Conservation (phyloP, 352 stramenopile genomes). For the Phytophthora macrochlamydospora region DNA sequence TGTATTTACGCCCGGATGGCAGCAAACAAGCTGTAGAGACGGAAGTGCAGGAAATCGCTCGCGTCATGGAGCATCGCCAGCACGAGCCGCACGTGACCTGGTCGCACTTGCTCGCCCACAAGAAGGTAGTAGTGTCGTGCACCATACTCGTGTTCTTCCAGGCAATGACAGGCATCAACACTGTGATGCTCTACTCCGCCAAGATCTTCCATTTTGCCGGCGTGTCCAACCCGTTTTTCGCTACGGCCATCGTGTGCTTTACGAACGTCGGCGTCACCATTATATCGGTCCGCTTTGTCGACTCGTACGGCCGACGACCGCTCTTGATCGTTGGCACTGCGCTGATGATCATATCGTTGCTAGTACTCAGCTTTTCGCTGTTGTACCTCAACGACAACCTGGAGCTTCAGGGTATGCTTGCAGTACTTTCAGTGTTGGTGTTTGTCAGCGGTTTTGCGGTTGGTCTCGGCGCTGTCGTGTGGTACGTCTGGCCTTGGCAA, state of each 20-base stretch:
- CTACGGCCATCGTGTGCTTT: conserved; percentile 73
- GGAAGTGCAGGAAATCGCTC: conserved; percentile 66
- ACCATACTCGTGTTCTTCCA: conserved; percentile 82
- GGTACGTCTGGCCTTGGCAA: conserved; percentile 35
- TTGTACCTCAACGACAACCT: conserved; percentile 59
- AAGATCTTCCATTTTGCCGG: conserved; percentile 92
- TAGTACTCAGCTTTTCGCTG: conserved; percentile 71
- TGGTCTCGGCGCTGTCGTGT: conserved; percentile 80
- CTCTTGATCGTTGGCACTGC: conserved; percentile 72
- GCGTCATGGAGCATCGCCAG: conserved; percentile 63
- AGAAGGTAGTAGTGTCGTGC: conserved; percentile 59
- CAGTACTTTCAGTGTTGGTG: conserved; percentile 76
- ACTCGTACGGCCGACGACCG: conserved; percentile 70
- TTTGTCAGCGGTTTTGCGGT: conserved; percentile 89
- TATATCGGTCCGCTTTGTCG: conserved; percentile 80
- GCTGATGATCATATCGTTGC: conserved; percentile 76
- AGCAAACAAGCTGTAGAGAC: conserved; percentile 53
- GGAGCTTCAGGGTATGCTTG: conserved; percentile 59
- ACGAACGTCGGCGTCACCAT: conserved; percentile 82
- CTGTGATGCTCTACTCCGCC: conserved; percentile 91
- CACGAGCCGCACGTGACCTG: conserved; percentile 48
- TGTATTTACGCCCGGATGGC: conserved; percentile 44
- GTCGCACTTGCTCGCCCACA: conserved; percentile 63
- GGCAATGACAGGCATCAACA: conserved; percentile 92
- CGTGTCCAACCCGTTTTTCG: conserved; percentile 85